A percentile compares a stretch with the other conserved stretches of the same genome.
Conservation (phyloP, 306 rosid genomes). For the Spatholobus suberectus region DNA sequence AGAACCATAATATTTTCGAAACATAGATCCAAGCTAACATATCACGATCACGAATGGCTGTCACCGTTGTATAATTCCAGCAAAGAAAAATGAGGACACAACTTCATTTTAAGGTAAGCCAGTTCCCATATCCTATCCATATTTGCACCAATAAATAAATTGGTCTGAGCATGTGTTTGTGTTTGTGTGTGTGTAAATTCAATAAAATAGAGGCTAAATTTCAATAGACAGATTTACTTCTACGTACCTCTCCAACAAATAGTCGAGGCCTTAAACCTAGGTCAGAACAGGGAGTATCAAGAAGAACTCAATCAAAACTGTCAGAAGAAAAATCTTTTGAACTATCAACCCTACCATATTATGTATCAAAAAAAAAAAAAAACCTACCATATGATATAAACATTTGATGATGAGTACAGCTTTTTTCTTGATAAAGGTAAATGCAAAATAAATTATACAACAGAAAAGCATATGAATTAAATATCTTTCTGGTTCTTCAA, state of each 20-base stretch:
- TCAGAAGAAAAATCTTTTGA: conserved; percentile 83
- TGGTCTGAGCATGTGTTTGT: background rate
- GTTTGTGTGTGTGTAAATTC: background rate
- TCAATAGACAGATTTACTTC: conserved; percentile 19
- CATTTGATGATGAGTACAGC: too few species aligned
- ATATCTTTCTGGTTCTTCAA: too few species aligned
- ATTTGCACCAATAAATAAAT: background rate
- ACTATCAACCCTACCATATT: conserved; percentile 74
- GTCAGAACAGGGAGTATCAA: conserved; percentile 98
- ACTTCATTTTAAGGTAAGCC: conserved; percentile 27
- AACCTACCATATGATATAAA: conserved; percentile 73
- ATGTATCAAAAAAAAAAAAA: too few species aligned
- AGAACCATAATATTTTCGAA: background rate
- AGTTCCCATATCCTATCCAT: background rate
- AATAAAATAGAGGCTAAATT: conserved; percentile 1
- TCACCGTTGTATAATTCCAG: background rate
- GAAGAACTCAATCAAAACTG: conserved; percentile 98
- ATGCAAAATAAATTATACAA: too few species aligned
- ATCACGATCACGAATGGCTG: too few species aligned
- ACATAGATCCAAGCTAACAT: too few species aligned
- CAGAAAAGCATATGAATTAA: too few species aligned
- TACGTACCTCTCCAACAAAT: conserved; percentile 93
- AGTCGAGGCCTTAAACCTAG: conserved; percentile 95
- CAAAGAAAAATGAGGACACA: conserved; percentile 17
- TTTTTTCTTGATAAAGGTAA: too few species aligned